Evolutionary conservation across 2,329 filamentous ascomycete genomes (phyloP), one percentile per base, ranked within the genome.

Genomic region (Microdochium bolleyi): DNA sequence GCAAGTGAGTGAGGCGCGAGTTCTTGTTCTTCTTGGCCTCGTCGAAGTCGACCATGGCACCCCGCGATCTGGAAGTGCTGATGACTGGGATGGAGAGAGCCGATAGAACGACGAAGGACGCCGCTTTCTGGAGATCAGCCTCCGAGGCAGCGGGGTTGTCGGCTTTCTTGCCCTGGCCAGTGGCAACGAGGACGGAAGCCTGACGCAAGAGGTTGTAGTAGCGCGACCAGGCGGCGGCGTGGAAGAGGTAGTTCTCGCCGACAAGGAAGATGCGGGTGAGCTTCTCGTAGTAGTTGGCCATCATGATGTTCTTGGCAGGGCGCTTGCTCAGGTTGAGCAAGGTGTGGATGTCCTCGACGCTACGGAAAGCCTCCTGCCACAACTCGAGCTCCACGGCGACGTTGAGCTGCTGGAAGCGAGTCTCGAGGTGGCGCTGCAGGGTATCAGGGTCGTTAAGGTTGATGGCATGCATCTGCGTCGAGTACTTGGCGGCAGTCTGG

Each of bases 261-360:
- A 97, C 94, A 57, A 99, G 83, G 81, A 99, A 99, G 70, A 99
- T 99, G 59, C 92, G 85, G 41, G 94, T 96, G 54, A 99, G 85
- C 77, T 97, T 97, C 80, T 99, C 94, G 73, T 97, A 99, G 81
- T 99, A 99, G 78, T 97, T 99, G 74, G 94, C 94, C 94, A 99
- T 99, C 94, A 99, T 97, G 68, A 96, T 80, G 70, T 96, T 96
- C 86, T 97, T 97, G 52, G 94, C 87, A 38, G 92, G 92, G 53
- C 94, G 89, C 83, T 97, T 97, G 86, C 92, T 97, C 62, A 97
- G 82, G 76, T 87, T 97, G 61, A 99, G 84, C 52, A 99, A 83
- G 51, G 92, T 97, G 76, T 99, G 94, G 62, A 97, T 97, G 69
- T 99, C 94, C 75, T 99, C 94, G 50, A 99, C 92, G 67, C 91